A percentile compares a stretch with the other conserved stretches of the same genome.
These are phyloP conservation scores for Umbellularia californica DNA, from an alignment of 164 flowering plant genomes.

Conservation along the genomic window DNA sequence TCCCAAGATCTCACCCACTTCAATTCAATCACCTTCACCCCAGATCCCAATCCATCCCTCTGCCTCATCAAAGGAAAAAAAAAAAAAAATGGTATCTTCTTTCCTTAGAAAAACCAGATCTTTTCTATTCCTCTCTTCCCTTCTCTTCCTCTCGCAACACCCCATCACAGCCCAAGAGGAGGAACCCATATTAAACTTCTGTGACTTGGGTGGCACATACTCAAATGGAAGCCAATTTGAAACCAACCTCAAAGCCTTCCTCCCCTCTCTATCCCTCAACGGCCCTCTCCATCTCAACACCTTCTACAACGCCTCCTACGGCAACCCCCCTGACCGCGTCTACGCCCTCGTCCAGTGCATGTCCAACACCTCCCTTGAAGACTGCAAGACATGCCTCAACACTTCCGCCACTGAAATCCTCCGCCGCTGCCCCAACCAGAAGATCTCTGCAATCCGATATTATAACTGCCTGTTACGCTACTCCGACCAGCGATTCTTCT, in stretches of 20 bases:
- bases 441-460: neutral
- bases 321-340: conserved; percentile 17
- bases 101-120: too few relatives aligned
- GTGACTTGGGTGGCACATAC: neutral
- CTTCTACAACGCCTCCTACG: conserved; percentile 15
- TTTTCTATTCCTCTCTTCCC: neutral
- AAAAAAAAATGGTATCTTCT: too few relatives aligned
- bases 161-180: conserved; percentile 1
- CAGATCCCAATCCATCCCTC: too few relatives aligned
- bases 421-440: neutral
- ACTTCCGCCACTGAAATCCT: neutral
- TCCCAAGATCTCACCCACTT: too few relatives aligned
- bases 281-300: conserved; percentile 9
- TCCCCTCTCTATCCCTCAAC: conserved; percentile 12
- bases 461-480: neutral
- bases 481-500: neutral
- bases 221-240: conserved; percentile 11
- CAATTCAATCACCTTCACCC: too few relatives aligned
- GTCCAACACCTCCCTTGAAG: conserved; percentile 1
- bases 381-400: neutral
- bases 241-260: conserved; percentile 17
- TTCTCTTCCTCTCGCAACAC: neutral
- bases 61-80: too few relatives aligned
- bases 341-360: conserved; percentile 31
- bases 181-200: neutral